Evolutionary conservation across 2,329 filamentous ascomycete species (phyloP).

Genomic region (Diaporthe ilicicola): DNA sequence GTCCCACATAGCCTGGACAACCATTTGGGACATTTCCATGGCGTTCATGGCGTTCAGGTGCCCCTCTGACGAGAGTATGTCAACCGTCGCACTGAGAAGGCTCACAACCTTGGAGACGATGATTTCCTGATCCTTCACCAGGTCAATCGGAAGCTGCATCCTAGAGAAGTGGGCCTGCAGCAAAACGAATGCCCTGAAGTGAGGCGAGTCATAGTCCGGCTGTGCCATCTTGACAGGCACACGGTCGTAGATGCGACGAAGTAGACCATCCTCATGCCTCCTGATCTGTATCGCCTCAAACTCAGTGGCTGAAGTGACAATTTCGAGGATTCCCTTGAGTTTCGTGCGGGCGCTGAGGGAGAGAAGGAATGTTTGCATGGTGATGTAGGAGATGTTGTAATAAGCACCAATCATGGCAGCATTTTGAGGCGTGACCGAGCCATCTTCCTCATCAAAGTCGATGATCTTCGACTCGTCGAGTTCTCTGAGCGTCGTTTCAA

Average conservation of each 20-base stretch:
- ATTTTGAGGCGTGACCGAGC: slow-evolving; percentile 87
- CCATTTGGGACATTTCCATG: slow-evolving; percentile 99
- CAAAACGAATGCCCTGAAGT: slow-evolving; percentile 98
- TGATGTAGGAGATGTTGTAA: slow-evolving; percentile 99
- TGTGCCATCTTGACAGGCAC: slow-evolving; percentile 95
- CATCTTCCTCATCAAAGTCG: slow-evolving; percentile 93
- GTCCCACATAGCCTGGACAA: slow-evolving; percentile 99
- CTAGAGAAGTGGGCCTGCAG: slow-evolving; percentile 97
- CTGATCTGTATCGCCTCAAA: slow-evolving; percentile 96
- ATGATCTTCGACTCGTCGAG: slow-evolving; percentile 93
- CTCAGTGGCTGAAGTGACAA: slow-evolving; percentile 94
- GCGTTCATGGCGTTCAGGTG: slow-evolving; percentile 97
- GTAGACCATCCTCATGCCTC: slow-evolving; percentile 86
- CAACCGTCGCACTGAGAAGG: slow-evolving; percentile 89
- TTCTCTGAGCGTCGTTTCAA: slow-evolving; percentile 92
- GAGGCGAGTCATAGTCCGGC: slow-evolving; percentile 86
- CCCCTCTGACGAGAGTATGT: slow-evolving; percentile 94
- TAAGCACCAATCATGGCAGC: slow-evolving; percentile 98
- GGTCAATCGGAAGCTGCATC: slow-evolving; percentile 94
- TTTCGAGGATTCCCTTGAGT: slow-evolving; percentile 96
- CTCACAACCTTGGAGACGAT: slow-evolving; percentile 86
- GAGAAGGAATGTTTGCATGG: slow-evolving; percentile 97
- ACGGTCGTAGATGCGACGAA: slow-evolving; percentile 92
- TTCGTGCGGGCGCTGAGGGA: slow-evolving; percentile 90
- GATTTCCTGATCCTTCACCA: slow-evolving; percentile 93